Evolutionary conservation across 306 rosid species (phyloP).

Genomic region (Medicago ruthenica): DNA sequence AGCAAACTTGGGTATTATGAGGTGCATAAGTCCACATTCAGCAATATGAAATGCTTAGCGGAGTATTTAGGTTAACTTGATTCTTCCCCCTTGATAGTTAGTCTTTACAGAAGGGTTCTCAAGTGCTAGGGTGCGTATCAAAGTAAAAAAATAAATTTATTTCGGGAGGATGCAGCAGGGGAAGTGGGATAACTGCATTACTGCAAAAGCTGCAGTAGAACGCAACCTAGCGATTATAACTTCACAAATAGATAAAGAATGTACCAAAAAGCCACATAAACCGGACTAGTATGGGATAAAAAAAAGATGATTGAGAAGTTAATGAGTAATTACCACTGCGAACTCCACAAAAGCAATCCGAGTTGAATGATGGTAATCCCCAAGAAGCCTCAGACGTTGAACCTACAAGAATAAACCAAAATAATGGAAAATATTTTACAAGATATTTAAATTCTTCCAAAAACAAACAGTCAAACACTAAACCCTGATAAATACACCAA

Average conservation of each 20-base stretch:
- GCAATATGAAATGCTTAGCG: neutral
- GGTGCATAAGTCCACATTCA: neutral
- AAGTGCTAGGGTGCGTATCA: neutral
- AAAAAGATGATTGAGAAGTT: slow-evolving; percentile 19
- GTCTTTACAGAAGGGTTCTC: neutral
- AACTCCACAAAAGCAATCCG: slow-evolving; percentile 98
- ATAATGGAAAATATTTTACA: slow-evolving; percentile 26
- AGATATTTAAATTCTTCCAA: slow-evolving; percentile 30
- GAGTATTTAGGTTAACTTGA: neutral
- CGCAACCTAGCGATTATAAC: slow-evolving; percentile 9
- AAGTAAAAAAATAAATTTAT: slow-evolving; percentile 12
- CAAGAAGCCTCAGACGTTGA: slow-evolving; percentile 95
- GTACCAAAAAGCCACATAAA: neutral
- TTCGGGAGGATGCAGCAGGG: neutral
- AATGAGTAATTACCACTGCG: slow-evolving; percentile 60
- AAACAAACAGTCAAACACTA: slow-evolving; percentile 51
- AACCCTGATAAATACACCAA: slow-evolving; percentile 47
- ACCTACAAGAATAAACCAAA: slow-evolving; percentile 59
- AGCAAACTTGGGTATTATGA: neutral
- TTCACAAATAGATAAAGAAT: slow-evolving; percentile 18
- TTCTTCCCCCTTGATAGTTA: neutral
- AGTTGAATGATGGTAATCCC: slow-evolving; percentile 94
- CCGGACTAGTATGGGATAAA: slow-evolving; percentile 19
- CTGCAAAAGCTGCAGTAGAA: slow-evolving; percentile 21
- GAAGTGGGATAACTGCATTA: slow-evolving; percentile 10